These are phyloP conservation scores for Colletotrichum sp. DNA, from an alignment of 2,329 filamentous ascomycete genomes.

Conservation along the genomic window DNA sequence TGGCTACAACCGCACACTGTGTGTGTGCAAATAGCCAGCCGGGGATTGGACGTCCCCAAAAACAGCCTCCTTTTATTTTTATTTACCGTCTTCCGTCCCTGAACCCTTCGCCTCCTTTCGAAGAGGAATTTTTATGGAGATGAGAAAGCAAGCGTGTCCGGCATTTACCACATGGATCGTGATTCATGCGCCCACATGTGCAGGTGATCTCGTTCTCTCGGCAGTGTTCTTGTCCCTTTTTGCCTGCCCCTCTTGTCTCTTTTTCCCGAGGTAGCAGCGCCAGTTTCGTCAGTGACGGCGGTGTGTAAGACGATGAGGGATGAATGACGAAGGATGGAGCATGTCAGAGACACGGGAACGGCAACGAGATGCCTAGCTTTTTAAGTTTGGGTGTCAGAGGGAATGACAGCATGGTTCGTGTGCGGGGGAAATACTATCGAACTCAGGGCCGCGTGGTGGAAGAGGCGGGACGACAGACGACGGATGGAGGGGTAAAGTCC, in stretches of 20 bases:
- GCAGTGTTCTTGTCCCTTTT: not conserved
- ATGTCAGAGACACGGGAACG: not conserved
- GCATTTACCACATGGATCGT: not conserved
- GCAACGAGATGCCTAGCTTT: not conserved
- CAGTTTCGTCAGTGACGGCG: not conserved
- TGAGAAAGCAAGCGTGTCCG: not conserved
- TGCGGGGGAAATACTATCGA: not conserved
- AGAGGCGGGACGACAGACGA: not conserved
- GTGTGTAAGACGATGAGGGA: not conserved
- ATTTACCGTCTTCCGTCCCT: not conserved
- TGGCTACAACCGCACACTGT: not conserved
- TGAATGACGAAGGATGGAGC: not conserved
- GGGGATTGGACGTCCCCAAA: not conserved
- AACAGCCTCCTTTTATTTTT: not conserved
- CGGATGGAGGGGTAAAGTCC: not conserved
- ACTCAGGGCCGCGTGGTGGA: not conserved
- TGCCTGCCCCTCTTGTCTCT: not conserved
- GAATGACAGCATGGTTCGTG: not conserved
- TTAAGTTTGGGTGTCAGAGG: not conserved
- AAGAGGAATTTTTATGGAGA: not conserved
- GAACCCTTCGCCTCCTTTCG: not conserved
- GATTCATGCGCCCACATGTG: not conserved
- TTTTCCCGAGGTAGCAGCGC: not conserved
- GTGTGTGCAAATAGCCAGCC: not conserved
- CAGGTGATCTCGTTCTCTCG: not conserved